Percentiles rank a stretch among this genome's conserved stretches.
These are phyloP conservation scores for Pulveroboletus sp. DNA, from an alignment of 768 basidiomycete genomes.

Conservation along the genomic window DNA sequence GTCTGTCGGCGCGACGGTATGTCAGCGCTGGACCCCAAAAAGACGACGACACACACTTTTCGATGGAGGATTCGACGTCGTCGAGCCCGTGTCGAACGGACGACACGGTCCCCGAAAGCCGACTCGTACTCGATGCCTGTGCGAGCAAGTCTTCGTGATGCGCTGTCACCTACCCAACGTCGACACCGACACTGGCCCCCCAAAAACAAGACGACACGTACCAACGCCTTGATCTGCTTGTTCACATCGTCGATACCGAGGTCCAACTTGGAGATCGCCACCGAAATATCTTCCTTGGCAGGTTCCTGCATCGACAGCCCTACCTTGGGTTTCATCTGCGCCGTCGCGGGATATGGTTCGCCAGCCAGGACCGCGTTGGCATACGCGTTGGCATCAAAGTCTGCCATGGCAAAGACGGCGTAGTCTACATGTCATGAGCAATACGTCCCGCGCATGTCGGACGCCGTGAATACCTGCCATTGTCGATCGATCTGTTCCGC, in stretches of 20 bases:
- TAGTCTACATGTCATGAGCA: conserved; percentile 51
- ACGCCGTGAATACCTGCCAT: conserved; percentile 22
- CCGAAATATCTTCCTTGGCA: conserved; percentile 82
- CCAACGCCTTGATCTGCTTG: conserved; percentile 84
- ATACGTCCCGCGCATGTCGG: not conserved
- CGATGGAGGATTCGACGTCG: conserved; percentile 72
- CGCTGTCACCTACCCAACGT: conserved; percentile 59
- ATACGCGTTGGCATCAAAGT: conserved; percentile 88
- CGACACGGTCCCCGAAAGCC: conserved; percentile 67
- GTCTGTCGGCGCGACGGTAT: conserved; percentile 39
- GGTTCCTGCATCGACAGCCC: conserved; percentile 43
- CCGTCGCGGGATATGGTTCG: conserved; percentile 60
- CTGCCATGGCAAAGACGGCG: conserved; percentile 63
- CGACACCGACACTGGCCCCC: not conserved
- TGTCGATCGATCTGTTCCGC: not conserved
- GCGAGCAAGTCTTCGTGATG: conserved; percentile 83
- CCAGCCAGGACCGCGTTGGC: conserved; percentile 89
- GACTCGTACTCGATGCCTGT: conserved; percentile 73
- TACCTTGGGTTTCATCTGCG: conserved; percentile 15
- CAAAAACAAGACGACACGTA: conserved; percentile 34
- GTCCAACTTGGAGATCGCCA: conserved; percentile 85
- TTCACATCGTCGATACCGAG: conserved; percentile 89
- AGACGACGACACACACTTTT: conserved; percentile 52
- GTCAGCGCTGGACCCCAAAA: no score
- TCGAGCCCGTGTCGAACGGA: conserved; percentile 67